A percentile compares a stretch with the other conserved stretches of the same genome.
These are phyloP conservation scores for Theobroma cacao DNA, from an alignment of 345 rosid genomes.

Conservation along the genomic window DNA sequence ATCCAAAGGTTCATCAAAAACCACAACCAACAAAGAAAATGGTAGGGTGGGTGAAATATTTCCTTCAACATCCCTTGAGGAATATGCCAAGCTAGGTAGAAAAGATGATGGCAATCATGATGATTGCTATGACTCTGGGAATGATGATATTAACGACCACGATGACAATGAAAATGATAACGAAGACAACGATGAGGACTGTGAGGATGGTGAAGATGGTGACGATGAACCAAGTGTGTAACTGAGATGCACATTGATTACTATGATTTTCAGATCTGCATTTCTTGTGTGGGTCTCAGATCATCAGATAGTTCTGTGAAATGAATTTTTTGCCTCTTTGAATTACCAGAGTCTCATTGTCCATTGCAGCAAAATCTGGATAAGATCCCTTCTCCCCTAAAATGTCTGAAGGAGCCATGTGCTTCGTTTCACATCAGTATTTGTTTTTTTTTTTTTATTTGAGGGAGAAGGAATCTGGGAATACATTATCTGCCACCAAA, in stretches of 20 bases:
- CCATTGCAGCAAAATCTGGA: too few species aligned
- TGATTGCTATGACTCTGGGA: slow-evolving; percentile 20
- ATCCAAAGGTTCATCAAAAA: slow-evolving; percentile 39
- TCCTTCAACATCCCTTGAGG: slow-evolving; percentile 58
- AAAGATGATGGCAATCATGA: slow-evolving; percentile 25
- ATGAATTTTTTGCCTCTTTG: too few species aligned
- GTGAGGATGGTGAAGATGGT: slow-evolving; percentile 26
- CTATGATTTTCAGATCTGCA: neutral
- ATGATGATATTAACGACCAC: slow-evolving; percentile 7
- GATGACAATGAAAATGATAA: slow-evolving; percentile 20
- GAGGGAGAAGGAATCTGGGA: neutral
- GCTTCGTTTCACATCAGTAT: neutral
- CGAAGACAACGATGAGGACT: slow-evolving; percentile 18
- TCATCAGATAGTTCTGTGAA: neutral
- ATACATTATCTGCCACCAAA: neutral
- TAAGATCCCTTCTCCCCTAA: too few species aligned
- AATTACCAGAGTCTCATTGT: too few species aligned
- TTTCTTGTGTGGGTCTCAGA: neutral
- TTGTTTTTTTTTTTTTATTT: neutral
- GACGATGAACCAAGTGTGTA: slow-evolving; percentile 13
- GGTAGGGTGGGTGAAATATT: slow-evolving; percentile 60
- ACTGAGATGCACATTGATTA: neutral
- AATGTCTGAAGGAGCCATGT: too few species aligned
- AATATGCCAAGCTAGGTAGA: slow-evolving; percentile 39
- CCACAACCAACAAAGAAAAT: slow-evolving; percentile 41